These are phyloP conservation scores for Zygosaccharomyces sapae DNA, from an alignment of 1,139 yeast species.

Conservation along the genomic window DNA sequence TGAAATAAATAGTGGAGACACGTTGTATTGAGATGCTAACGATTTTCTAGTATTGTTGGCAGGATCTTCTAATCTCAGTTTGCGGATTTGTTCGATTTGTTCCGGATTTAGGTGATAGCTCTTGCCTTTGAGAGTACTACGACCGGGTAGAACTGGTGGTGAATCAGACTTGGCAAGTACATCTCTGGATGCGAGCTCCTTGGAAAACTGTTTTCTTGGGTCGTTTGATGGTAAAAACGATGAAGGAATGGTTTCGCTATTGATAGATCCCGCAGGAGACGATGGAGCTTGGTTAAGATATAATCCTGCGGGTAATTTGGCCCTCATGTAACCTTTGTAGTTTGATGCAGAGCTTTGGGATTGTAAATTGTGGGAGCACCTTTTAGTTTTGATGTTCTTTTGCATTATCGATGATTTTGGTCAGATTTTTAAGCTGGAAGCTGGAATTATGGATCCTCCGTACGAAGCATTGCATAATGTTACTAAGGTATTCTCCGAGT, in stretches of 20 bases:
- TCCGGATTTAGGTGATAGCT: constrained; percentile 58
- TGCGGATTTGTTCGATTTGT: constrained; percentile 57
- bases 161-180: constrained; percentile 21
- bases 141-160: constrained; percentile 28
- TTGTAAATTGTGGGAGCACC: constrained; percentile 35
- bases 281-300: constrained; percentile 34
- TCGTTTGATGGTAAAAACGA: constrained; percentile 32
- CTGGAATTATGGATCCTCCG: constrained; percentile 14
- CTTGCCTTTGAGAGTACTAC: constrained; percentile 37
- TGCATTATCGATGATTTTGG: constrained; percentile 19
- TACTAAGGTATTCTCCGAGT: background rate
- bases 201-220: constrained; percentile 24
- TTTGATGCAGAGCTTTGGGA: constrained; percentile 33
- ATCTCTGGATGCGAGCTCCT: constrained; percentile 17
- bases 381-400: constrained; percentile 22
- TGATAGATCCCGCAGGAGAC: constrained; percentile 33
- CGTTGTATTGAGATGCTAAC: constrained; percentile 60
- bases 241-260: constrained; percentile 36
- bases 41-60: constrained; percentile 60
- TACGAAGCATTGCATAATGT: constrained; percentile 8
- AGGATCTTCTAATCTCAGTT: constrained; percentile 61
- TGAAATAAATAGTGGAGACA: constrained; percentile 52
- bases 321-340: constrained; percentile 34
- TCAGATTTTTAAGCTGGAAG: constrained; percentile 14
- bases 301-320: constrained; percentile 30